Evolutionary conservation across 2,329 filamentous ascomycete genomes (phyloP).

Genomic region (Colletotrichum viniferum): DNA sequence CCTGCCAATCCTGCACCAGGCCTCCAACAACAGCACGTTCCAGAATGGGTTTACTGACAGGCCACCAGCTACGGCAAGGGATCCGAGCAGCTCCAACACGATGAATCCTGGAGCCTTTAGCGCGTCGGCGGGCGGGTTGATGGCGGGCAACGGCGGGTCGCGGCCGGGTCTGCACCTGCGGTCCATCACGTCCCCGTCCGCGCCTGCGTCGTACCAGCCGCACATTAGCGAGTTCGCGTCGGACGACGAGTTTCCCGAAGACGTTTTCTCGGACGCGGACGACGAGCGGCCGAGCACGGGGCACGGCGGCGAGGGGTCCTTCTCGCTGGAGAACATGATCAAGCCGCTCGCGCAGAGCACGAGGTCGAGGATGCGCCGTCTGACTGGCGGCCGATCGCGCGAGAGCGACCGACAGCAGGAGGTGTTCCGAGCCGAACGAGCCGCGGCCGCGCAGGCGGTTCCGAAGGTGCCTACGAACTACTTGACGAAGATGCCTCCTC

Average conservation of each 20-base stretch:
- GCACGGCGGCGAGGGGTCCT: slow-evolving; percentile 50
- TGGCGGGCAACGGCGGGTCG: slow-evolving; percentile 22
- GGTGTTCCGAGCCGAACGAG: slow-evolving; percentile 35
- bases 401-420: slow-evolving; percentile 41
- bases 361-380: slow-evolving; percentile 62
- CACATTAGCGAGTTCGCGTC: slow-evolving; percentile 68
- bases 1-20: slow-evolving; percentile 86
- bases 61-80: slow-evolving; percentile 63
- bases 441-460: slow-evolving; percentile 42
- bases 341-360: slow-evolving; percentile 62
- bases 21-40: slow-evolving; percentile 78
- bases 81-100: slow-evolving; percentile 62
- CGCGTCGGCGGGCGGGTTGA: slow-evolving; percentile 36
- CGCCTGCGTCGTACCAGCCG: slow-evolving; percentile 58
- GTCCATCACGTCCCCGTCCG: slow-evolving; percentile 82
- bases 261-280: slow-evolving; percentile 81
- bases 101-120: slow-evolving; percentile 68
- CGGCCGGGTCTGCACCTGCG: slow-evolving; percentile 78
- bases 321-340: slow-evolving; percentile 66
- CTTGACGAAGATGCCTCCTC: slow-evolving; percentile 34
- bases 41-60: slow-evolving; percentile 88
- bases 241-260: slow-evolving; percentile 77
- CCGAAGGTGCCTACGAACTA: slow-evolving; percentile 44
- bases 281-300: slow-evolving; percentile 51
- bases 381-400: slow-evolving; percentile 60